These are phyloP conservation scores for Rhinocladiella similis DNA, from an alignment of 2,329 filamentous ascomycete genomes.

Conservation along the genomic window DNA sequence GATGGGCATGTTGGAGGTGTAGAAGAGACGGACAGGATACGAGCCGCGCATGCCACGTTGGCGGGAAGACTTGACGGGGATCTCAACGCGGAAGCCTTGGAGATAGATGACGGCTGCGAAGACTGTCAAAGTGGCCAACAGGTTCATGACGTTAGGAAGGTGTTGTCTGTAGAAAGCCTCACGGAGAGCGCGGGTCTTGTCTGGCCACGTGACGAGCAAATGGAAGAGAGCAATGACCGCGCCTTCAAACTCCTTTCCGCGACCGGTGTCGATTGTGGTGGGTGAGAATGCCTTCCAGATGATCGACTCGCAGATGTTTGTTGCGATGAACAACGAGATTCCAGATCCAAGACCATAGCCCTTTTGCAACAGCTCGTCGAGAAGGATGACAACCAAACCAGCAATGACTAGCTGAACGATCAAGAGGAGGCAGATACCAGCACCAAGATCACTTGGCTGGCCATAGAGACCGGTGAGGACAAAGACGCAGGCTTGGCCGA, in stretches of 20 bases:
- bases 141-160: slow-evolving; percentile 98
- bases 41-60: slow-evolving; percentile 98
- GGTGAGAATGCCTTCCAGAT: slow-evolving; percentile 99
- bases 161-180: slow-evolving; percentile 99
- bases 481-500: slow-evolving; percentile 96
- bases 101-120: slow-evolving; percentile 99
- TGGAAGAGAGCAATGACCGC: slow-evolving; percentile 98
- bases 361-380: slow-evolving; percentile 99
- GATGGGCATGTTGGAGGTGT: slow-evolving; percentile 99
- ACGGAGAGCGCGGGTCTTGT: slow-evolving; percentile 97
- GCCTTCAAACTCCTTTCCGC: slow-evolving; percentile 98
- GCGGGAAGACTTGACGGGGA: slow-evolving; percentile 98
- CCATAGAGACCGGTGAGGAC: slow-evolving; percentile 98
- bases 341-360: slow-evolving; percentile 97
- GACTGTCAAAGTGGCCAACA: slow-evolving; percentile 86
- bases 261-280: slow-evolving; percentile 98
- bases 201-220: slow-evolving; percentile 95
- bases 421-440: slow-evolving; percentile 96
- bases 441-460: slow-evolving; percentile 91
- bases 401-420: slow-evolving; percentile 97
- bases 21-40: slow-evolving; percentile 98
- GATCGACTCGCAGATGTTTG: slow-evolving; percentile 99
- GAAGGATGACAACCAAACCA: slow-evolving; percentile 96
- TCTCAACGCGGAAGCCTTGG: slow-evolving; percentile 98
- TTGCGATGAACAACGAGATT: slow-evolving; percentile 99